These are phyloP conservation scores for Colletotrichum abscissum DNA, from an alignment of 2,329 filamentous ascomycete species.

Conservation along the genomic window DNA sequence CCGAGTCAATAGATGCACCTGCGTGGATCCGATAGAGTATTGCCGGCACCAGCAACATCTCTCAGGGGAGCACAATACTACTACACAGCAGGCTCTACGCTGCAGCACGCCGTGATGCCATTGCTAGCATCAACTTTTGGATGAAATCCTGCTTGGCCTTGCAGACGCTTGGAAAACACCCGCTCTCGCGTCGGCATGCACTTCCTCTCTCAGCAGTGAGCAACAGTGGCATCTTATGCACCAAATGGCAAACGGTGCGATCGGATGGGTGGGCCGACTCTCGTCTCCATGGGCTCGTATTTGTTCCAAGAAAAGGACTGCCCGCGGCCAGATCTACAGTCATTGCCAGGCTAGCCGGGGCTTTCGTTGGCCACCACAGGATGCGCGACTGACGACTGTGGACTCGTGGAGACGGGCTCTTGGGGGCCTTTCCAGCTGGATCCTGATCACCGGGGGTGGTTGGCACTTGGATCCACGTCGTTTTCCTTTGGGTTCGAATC, in stretches of 20 bases:
- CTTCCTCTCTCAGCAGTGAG: conserved; percentile 3
- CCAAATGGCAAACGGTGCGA: conserved; percentile 1
- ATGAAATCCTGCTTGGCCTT: not conserved
- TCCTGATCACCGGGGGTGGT: not conserved
- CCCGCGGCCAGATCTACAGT: conserved; percentile 28
- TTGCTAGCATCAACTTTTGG: not conserved
- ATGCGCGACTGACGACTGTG: conserved; percentile 15
- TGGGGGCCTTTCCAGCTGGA: not conserved
- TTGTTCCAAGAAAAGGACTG: conserved; percentile 35
- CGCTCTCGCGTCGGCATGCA: not conserved
- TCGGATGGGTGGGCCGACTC: conserved; percentile 26
- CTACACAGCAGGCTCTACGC: not conserved
- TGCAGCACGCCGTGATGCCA: not conserved
- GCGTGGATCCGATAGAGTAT: not conserved
- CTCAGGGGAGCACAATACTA: not conserved
- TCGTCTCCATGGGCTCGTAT: conserved; percentile 24
- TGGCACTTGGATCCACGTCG: conserved; percentile 11
- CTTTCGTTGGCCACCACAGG: conserved; percentile 8
- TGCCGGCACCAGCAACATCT: not conserved
- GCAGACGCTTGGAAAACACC: not conserved
- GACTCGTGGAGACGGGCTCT: not conserved
- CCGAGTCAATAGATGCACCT: not conserved
- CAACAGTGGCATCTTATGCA: not conserved
- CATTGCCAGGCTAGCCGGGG: not conserved
- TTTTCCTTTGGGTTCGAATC: not conserved